A percentile compares a stretch with the other conserved stretches of the same genome.
These are phyloP conservation scores for Geranium incanum DNA, from an alignment of 441 rosid species.

Conservation along the genomic window DNA sequence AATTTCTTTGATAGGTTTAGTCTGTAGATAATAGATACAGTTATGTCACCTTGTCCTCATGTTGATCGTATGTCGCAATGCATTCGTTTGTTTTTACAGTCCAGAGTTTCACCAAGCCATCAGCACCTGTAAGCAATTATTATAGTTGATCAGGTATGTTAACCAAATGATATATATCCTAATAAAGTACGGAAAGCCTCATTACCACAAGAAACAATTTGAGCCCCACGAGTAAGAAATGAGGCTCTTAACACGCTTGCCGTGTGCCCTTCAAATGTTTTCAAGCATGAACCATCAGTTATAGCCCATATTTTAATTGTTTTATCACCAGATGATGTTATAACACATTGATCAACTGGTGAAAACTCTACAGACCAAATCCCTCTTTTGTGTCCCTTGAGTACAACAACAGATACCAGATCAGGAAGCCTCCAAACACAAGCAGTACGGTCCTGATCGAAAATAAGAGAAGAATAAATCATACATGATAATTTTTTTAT, in stretches of 20 bases:
- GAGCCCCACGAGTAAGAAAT: conserved; percentile 80
- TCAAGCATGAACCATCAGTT: conserved; percentile 88
- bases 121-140: conserved; percentile 53
- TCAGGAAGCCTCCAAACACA: conserved; percentile 90
- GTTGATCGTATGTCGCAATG: conserved; percentile 80
- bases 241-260: conserved; percentile 83
- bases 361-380: conserved; percentile 96
- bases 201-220: conserved; percentile 87
- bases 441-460: conserved; percentile 82
- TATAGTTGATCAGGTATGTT: conserved; percentile 16
- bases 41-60: conserved; percentile 75
- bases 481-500: not conserved
- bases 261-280: conserved; percentile 94
- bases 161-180: not conserved
- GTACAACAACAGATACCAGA: conserved; percentile 65
- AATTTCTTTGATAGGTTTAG: not conserved
- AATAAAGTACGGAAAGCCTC: conserved; percentile 14
- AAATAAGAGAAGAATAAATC: conserved; percentile 14
- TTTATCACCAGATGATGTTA: conserved; percentile 93
- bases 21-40: conserved; percentile 6
- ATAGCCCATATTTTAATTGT: conserved; percentile 88
- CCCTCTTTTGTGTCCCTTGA: conserved; percentile 87
- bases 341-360: conserved; percentile 88
- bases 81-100: conserved; percentile 77
- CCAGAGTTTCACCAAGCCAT: conserved; percentile 93